These are phyloP conservation scores for Blastobotrys proliferans DNA, from an alignment of 1,139 yeast genomes.

Conservation along the genomic window DNA sequence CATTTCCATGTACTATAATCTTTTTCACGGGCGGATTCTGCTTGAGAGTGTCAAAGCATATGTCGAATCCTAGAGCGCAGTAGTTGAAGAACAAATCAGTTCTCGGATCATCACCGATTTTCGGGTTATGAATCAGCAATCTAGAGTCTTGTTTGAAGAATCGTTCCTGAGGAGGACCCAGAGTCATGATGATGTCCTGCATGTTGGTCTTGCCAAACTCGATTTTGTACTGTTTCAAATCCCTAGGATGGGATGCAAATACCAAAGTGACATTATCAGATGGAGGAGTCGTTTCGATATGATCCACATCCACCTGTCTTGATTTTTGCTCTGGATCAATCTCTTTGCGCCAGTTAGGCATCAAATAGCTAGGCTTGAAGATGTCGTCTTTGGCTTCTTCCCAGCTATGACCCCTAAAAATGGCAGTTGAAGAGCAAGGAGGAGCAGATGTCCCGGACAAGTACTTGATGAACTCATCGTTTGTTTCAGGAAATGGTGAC, in stretches of 20 bases:
- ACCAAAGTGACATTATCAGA: constrained; percentile 14
- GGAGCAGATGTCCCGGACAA: constrained; percentile 21
- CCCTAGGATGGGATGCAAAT: constrained; percentile 22
- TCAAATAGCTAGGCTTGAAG: constrained; percentile 7
- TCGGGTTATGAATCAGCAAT: constrained; percentile 29
- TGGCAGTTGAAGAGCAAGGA: constrained; percentile 27
- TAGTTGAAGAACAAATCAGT: constrained; percentile 31
- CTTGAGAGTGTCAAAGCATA: constrained; percentile 29
- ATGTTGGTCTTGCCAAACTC: constrained; percentile 24
- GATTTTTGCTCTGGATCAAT: constrained; percentile 2
- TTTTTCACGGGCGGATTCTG: constrained; percentile 28
- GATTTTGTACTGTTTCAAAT: constrained; percentile 15
- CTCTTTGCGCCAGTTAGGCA: constrained; percentile 8
- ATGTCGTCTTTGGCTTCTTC: constrained; percentile 20
- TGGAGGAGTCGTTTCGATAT: constrained; percentile 15
- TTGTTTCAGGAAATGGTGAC: constrained; percentile 5
- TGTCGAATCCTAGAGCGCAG: constrained; percentile 30
- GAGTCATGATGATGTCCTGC: constrained; percentile 30
- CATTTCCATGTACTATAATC: constrained; percentile 32
- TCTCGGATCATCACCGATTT: constrained; percentile 18
- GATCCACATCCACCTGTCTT: constrained; percentile 16
- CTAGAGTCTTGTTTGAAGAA: constrained; percentile 31
- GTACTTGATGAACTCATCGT: constrained; percentile 19
- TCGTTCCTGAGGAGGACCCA: constrained; percentile 35
- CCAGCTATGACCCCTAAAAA: constrained; percentile 32